phyloP scores from a whole-genome alignment of 257 asterid species.

The Voacanga thouarsii region DNA sequence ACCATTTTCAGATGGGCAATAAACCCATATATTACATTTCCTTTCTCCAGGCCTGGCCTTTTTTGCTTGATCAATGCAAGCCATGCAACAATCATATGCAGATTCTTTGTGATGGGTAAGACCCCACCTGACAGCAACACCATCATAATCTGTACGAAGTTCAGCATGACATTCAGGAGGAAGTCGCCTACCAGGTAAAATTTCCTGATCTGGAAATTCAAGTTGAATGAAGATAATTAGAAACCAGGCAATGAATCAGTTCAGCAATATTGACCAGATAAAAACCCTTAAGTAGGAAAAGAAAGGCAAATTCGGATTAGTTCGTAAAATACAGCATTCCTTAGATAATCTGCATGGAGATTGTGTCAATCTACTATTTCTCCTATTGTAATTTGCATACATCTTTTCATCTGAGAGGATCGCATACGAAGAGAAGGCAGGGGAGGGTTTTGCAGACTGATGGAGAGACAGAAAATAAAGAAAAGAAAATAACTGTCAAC shows the following conservation, averaged over 20 bases:
- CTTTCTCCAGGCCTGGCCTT: constrained; percentile 50
- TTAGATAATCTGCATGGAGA: background rate
- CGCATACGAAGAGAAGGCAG: background rate
- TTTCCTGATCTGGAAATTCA: constrained; percentile 48
- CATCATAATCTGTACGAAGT: constrained; percentile 83
- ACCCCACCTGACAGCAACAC: constrained; percentile 90
- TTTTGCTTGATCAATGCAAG: constrained; percentile 79
- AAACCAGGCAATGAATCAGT: background rate
- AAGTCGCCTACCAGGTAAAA: constrained; percentile 69
- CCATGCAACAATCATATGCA: constrained; percentile 95
- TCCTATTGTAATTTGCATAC: background rate
- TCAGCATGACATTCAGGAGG: constrained; percentile 83
- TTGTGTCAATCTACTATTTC: background rate
- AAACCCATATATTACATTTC: constrained; percentile 92
- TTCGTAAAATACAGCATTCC: background rate
- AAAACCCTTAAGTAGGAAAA: background rate
- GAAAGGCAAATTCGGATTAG: background rate
- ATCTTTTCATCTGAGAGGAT: background rate
- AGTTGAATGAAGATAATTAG: background rate
- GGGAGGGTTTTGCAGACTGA: background rate
- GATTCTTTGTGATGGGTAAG: constrained; percentile 86
- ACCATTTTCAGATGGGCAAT: constrained; percentile 78
- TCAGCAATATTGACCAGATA: background rate
- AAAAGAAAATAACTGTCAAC: constrained; percentile 8
- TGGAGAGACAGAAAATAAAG: background rate